phyloP scores from a whole-genome alignment of 2,329 filamentous ascomycete genomes.

The Neophaeococcomyces mojaviensis region DNA sequence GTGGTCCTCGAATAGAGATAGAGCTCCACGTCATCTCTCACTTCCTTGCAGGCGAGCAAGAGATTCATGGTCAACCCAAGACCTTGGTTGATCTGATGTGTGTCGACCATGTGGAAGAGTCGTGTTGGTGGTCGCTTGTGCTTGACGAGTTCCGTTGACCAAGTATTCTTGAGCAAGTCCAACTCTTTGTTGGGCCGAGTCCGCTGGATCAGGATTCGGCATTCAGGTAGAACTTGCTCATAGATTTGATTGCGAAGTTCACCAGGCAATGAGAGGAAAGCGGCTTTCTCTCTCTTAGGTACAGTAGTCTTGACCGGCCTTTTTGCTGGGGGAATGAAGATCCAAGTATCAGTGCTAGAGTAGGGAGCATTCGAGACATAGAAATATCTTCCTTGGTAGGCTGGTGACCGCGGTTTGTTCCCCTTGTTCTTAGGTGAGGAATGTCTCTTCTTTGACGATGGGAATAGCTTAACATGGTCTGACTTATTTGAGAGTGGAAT shows the following conservation, averaged over 20 bases:
- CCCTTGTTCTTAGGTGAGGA: too few relatives aligned
- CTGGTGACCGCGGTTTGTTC: too few relatives aligned
- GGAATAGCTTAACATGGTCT: too few relatives aligned
- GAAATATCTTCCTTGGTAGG: too few relatives aligned
- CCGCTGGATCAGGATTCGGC: conserved; percentile 13
- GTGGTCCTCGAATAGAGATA: conserved; percentile 20
- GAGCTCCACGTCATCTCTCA: conserved; percentile 19
- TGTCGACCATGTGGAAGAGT: conserved; percentile 5
- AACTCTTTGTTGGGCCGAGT: conserved; percentile 20
- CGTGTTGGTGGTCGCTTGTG: conserved; percentile 15
- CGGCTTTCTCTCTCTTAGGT: neutral
- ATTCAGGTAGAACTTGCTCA: conserved; percentile 48
- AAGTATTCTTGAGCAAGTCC: conserved; percentile 9
- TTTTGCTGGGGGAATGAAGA: too few relatives aligned
- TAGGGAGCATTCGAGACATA: too few relatives aligned
- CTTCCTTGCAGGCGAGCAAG: conserved; percentile 19
- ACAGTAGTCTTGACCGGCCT: neutral
- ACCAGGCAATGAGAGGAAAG: conserved; percentile 59
- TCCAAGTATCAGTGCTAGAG: too few relatives aligned
- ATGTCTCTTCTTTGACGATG: too few relatives aligned
- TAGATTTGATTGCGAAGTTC: conserved; percentile 67
- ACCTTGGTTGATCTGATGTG: neutral
- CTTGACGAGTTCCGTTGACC: conserved; percentile 10
- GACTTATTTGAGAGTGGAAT: too few relatives aligned
- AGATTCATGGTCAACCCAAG: conserved; percentile 8